Evolutionary conservation across 495 filamentous ascomycete genomes (phyloP).

Genomic region (Echria macrotheca): DNA sequence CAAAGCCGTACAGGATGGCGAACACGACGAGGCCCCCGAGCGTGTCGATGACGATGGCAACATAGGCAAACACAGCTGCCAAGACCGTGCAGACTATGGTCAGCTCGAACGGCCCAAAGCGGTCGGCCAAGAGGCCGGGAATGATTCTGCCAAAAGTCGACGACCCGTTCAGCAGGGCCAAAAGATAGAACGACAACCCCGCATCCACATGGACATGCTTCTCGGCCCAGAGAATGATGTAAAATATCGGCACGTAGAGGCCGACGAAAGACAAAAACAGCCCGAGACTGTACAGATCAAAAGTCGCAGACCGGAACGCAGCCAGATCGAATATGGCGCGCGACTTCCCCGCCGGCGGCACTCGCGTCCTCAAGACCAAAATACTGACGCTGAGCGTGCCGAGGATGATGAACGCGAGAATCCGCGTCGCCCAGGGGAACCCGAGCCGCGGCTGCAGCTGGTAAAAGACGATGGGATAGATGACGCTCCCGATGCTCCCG

Average conservation of each 20-base stretch:
- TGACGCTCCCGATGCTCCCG: conserved; percentile 54
- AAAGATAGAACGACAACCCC: conserved; percentile 41
- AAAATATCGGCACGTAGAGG: conserved; percentile 55
- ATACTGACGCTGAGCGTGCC: too few species aligned
- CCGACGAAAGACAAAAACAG: conserved; percentile 47
- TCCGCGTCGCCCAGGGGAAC: conserved; percentile 62
- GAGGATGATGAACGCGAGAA: conserved; percentile 55
- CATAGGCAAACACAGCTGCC: conserved; percentile 33
- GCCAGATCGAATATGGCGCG: conserved; percentile 30
- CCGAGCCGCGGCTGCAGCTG: conserved; percentile 47
- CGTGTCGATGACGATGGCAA: conserved; percentile 39
- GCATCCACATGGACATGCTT: conserved; percentile 38
- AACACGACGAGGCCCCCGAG: conserved; percentile 35
- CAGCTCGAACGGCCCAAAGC: conserved; percentile 50
- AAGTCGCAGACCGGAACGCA: conserved; percentile 37
- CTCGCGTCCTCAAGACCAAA: conserved; percentile 40
- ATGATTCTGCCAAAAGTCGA: conserved; percentile 56
- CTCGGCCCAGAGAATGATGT: conserved; percentile 48
- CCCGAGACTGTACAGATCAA: conserved; percentile 32
- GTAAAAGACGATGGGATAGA: conserved; percentile 60
- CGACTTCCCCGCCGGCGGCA: conserved; percentile 47
- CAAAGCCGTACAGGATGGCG: conserved; percentile 33
- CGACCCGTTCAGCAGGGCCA: conserved; percentile 48
- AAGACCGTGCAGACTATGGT: conserved; percentile 32
- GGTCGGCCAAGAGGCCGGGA: conserved; percentile 50